These are phyloP conservation scores for Astrothelium subdiscretum DNA, from an alignment of 495 filamentous ascomycete species.

Conservation along the genomic window DNA sequence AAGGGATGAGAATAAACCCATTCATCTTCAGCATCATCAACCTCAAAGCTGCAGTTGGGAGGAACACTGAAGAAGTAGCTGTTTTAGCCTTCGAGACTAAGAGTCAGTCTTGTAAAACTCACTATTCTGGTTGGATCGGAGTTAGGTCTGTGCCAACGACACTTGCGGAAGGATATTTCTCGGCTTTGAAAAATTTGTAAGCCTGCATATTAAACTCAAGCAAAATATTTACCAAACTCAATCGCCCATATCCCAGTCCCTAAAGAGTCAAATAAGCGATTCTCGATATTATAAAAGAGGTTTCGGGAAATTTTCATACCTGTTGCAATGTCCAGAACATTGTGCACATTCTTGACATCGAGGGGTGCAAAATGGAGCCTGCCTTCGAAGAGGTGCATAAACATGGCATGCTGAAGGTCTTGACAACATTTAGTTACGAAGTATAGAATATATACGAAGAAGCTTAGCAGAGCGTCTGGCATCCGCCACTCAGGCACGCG, in stretches of 20 bases:
- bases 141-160: slow-evolving; percentile 18
- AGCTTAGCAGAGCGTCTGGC: no score
- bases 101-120: background rate
- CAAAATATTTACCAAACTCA: slow-evolving; percentile 16
- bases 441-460: slow-evolving; percentile 27
- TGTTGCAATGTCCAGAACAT: slow-evolving; percentile 41
- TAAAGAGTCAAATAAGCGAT: slow-evolving; percentile 22
- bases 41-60: slow-evolving; percentile 18
- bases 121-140: slow-evolving; percentile 21
- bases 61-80: slow-evolving; percentile 10
- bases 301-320: background rate
- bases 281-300: background rate
- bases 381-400: slow-evolving; percentile 38
- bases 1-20: slow-evolving; percentile 19
- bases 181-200: background rate
- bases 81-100: background rate
- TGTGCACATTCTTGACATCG: slow-evolving; percentile 27
- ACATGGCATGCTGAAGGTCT: slow-evolving; percentile 55
- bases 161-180: slow-evolving; percentile 1
- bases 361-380: slow-evolving; percentile 42
- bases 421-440: slow-evolving; percentile 9
- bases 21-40: slow-evolving; percentile 20
- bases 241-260: slow-evolving; percentile 30
- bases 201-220: background rate
- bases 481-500: no score